Conservation (phyloP, 192 early-diverging fungal species). For the Entomortierella parvispora region DNA sequence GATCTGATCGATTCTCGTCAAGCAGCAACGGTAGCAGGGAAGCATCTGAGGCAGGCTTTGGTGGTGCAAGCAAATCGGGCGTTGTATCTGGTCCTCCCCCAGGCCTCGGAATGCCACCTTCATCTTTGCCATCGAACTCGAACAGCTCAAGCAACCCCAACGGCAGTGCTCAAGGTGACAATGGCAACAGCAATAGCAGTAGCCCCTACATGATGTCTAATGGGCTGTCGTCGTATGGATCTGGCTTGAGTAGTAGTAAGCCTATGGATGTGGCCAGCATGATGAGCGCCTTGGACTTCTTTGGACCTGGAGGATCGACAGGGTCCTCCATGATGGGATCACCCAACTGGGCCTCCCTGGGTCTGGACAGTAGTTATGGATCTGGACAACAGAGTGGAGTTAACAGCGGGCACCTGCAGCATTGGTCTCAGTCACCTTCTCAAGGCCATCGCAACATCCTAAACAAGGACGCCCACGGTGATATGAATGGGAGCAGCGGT, state of each 20-base stretch:
- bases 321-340: conserved; percentile 22
- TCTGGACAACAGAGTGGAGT: too few relatives aligned
- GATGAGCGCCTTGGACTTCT: conserved; percentile 45
- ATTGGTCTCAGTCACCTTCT: neutral
- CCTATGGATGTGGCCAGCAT: conserved; percentile 41
- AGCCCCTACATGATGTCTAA: conserved; percentile 30
- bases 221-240: conserved; percentile 4
- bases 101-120: conserved; percentile 20
- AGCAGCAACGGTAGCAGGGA: conserved; percentile 12
- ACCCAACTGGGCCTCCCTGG: conserved; percentile 21
- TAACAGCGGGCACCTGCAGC: neutral
- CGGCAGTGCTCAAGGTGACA: too few relatives aligned
- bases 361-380: conserved; percentile 6
- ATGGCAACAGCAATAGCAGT: conserved; percentile 13
- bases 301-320: conserved; percentile 20
- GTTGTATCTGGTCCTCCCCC: conserved; percentile 34
- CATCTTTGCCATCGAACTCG: too few relatives aligned
- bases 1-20: conserved; percentile 23
- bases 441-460: neutral
- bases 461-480: neutral
- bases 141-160: too few relatives aligned
- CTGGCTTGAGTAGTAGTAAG: conserved; percentile 5
- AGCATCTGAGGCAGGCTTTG: neutral
- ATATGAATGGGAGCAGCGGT: neutral
- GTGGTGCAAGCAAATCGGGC: neutral